phyloP scores from a whole-genome alignment of 371 early-diverging fungal genomes.

The Mucor racemosus region DNA sequence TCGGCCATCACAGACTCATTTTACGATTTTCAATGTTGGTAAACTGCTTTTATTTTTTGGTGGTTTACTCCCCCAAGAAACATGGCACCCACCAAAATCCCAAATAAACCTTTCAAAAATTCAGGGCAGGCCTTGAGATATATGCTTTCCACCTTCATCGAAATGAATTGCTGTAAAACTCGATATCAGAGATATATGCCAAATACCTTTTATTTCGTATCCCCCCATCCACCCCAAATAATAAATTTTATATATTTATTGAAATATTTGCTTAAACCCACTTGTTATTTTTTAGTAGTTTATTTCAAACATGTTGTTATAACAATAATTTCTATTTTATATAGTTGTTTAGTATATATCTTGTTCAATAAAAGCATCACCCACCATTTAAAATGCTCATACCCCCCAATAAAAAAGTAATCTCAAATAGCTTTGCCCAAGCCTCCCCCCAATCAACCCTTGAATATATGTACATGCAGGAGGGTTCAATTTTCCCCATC shows the following conservation, averaged over 20 bases:
- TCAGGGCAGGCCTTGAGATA: not conserved
- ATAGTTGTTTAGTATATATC: not conserved
- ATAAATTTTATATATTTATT: not conserved
- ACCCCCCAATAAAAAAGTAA: not conserved
- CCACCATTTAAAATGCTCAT: not conserved
- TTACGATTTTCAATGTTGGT: conserved; percentile 16
- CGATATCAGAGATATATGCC: conserved; percentile 1
- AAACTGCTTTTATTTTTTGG: not conserved
- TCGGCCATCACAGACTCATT: not conserved
- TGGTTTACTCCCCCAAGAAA: not conserved
- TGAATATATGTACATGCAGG: conserved; percentile 3
- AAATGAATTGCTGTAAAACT: conserved; percentile 15
- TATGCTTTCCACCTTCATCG: conserved; percentile 8
- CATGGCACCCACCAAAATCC: not conserved
- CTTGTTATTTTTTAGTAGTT: not conserved
- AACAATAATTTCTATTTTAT: not conserved
- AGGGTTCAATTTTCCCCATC: not conserved
- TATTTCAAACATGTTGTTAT: not conserved
- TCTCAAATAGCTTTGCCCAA: not conserved
- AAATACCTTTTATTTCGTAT: not conserved
- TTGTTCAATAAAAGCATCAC: not conserved
- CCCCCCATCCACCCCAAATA: not conserved
- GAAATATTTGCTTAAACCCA: not conserved
- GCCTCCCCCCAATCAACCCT: not conserved
- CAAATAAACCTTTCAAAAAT: not conserved